Evolutionary conservation across 2,329 filamentous ascomycete species (phyloP).

Genomic region (Ascochyta viciae-villosae): DNA sequence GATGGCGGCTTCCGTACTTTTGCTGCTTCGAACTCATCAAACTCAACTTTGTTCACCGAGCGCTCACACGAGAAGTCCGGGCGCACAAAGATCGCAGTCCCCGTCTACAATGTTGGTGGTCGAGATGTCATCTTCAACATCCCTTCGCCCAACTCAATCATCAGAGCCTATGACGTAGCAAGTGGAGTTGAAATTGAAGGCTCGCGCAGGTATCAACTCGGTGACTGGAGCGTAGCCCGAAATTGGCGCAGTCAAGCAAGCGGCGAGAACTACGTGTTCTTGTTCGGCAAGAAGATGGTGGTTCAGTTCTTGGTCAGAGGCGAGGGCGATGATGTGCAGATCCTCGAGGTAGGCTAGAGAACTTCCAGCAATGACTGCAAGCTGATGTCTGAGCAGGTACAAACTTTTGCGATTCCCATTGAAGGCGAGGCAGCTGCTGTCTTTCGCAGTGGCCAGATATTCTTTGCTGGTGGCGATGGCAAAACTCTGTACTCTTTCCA

Average conservation of each 20-base stretch:
- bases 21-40: slow-evolving; percentile 11
- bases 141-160: slow-evolving; percentile 38
- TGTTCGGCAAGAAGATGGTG: slow-evolving; percentile 41
- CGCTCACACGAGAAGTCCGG: slow-evolving; percentile 32
- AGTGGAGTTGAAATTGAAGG: slow-evolving; percentile 22
- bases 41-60: slow-evolving; percentile 20
- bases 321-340: slow-evolving; percentile 19
- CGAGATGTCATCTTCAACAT: slow-evolving; percentile 38
- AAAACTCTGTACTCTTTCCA: slow-evolving; percentile 39
- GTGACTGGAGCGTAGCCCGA: slow-evolving; percentile 41
- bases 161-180: slow-evolving; percentile 33
- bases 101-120: slow-evolving; percentile 32
- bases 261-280: slow-evolving; percentile 36
- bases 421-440: slow-evolving; percentile 37
- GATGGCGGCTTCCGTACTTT: slow-evolving; percentile 38
- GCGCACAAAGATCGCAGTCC: slow-evolving; percentile 37
- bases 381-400: slow-evolving; percentile 27
- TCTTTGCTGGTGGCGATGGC: slow-evolving; percentile 37
- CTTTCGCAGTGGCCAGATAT: slow-evolving; percentile 28
- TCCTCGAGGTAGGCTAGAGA: slow-evolving; percentile 30
- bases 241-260: slow-evolving; percentile 37
- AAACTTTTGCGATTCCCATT: slow-evolving; percentile 38
- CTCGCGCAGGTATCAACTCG: slow-evolving; percentile 34
- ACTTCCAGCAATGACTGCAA: not conserved
- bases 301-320: slow-evolving; percentile 36